Evolutionary conservation across 345 rosid genomes (phyloP).

Genomic region (Hibiscus tridactylites): DNA sequence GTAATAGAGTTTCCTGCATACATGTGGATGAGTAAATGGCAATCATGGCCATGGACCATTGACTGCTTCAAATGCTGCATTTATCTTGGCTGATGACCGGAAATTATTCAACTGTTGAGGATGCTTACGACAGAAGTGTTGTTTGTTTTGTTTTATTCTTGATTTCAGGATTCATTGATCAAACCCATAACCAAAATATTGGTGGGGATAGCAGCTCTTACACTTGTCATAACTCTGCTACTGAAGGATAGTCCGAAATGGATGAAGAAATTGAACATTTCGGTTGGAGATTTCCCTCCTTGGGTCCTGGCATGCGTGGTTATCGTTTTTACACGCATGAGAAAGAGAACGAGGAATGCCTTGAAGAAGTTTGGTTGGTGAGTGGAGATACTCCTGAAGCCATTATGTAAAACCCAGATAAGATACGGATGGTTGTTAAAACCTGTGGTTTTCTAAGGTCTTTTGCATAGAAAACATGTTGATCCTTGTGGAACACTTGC

Average conservation of each 20-base stretch:
- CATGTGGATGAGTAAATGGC: background rate
- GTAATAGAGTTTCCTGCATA: background rate
- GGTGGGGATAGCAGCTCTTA: slow-evolving; percentile 44
- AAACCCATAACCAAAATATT: slow-evolving; percentile 77
- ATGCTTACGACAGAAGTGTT: too few relatives aligned
- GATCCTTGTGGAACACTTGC: background rate
- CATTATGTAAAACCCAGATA: background rate
- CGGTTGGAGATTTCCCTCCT: slow-evolving; percentile 59
- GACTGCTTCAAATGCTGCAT: background rate
- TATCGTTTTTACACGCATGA: slow-evolving; percentile 77
- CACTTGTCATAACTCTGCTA: slow-evolving; percentile 44
- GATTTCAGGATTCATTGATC: slow-evolving; percentile 72
- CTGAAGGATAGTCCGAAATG: slow-evolving; percentile 63
- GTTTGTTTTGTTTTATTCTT: background rate
- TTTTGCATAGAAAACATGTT: background rate
- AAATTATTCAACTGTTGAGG: background rate
- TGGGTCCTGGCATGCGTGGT: slow-evolving; percentile 87
- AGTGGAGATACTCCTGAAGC: background rate
- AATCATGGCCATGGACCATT: background rate
- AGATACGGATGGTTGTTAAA: background rate
- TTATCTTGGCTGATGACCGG: background rate
- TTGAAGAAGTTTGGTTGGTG: slow-evolving; percentile 48
- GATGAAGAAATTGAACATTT: slow-evolving; percentile 39
- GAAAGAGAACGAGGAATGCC: slow-evolving; percentile 78
- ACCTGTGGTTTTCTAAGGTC: background rate